These are phyloP conservation scores for Talaromyces adpressus DNA, from an alignment of 495 filamentous ascomycete genomes.

Conservation along the genomic window DNA sequence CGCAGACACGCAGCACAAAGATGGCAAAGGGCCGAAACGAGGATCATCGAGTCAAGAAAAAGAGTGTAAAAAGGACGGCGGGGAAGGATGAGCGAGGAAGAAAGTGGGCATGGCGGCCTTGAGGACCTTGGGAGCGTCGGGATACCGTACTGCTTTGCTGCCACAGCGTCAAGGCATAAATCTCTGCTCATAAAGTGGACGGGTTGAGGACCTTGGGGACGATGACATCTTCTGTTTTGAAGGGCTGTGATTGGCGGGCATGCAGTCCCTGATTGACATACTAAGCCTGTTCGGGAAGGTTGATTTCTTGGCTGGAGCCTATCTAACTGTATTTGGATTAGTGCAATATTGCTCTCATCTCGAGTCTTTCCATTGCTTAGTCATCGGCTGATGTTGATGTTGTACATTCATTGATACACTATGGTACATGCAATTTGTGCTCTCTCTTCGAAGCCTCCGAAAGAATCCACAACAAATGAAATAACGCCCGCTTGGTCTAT, in stretches of 20 bases:
- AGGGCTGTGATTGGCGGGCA: not conserved
- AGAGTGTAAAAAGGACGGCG: not conserved
- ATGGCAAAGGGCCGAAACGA: not conserved
- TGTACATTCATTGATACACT: not conserved
- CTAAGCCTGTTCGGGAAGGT: not conserved
- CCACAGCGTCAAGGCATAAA: not conserved
- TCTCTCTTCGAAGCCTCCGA: not conserved
- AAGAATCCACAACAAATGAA: not conserved
- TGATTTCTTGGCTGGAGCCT: not conserved
- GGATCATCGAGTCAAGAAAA: not conserved
- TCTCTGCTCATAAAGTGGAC: not conserved
- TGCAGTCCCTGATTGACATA: not conserved
- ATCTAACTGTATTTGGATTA: not conserved
- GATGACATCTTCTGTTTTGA: conserved; percentile 7
- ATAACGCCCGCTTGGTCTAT: not conserved
- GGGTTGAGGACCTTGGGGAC: conserved; percentile 4
- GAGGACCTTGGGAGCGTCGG: conserved; percentile 2
- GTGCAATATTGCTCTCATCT: not conserved
- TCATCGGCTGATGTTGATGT: not conserved
- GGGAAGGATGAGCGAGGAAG: not conserved
- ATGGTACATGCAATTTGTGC: not conserved
- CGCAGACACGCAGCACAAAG: not conserved
- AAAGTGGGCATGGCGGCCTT: not conserved
- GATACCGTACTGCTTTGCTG: not conserved
- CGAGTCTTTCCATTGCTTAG: not conserved